Evolutionary conservation across 2,329 filamentous ascomycete species (phyloP).

Genomic region (Phoma sp.): DNA sequence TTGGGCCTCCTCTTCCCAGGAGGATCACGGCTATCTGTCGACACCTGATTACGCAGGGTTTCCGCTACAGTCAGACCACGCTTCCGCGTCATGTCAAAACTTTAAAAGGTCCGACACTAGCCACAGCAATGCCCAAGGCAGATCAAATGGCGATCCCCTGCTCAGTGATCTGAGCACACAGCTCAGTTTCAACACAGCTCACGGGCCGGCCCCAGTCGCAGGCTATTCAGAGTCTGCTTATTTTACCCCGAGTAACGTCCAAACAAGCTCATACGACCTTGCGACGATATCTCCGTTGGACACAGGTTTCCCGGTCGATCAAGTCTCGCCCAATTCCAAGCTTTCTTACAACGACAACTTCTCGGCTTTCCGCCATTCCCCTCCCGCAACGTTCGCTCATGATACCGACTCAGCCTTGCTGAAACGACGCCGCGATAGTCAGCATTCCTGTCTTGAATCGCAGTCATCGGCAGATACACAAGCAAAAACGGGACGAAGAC

Average conservation of each 20-base stretch:
- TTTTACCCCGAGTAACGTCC: slow-evolving; percentile 12
- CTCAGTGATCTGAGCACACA: too few relatives aligned
- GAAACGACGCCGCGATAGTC: slow-evolving; percentile 11
- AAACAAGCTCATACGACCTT: background rate
- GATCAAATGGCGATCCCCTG: too few relatives aligned
- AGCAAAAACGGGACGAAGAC: slow-evolving; percentile 15
- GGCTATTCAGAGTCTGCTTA: slow-evolving; percentile 1
- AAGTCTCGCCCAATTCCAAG: slow-evolving; percentile 1
- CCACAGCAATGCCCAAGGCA: background rate
- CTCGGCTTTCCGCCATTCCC: too few relatives aligned
- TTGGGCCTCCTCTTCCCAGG: slow-evolving; percentile 2
- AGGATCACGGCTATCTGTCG: background rate
- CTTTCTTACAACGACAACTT: too few relatives aligned
- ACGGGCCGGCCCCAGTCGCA: background rate
- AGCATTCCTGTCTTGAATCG: slow-evolving; percentile 1
- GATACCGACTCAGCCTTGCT: background rate
- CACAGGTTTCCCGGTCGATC: slow-evolving; percentile 14
- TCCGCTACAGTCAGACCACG: background rate
- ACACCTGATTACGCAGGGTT: slow-evolving; percentile 1
- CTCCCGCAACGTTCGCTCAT: background rate
- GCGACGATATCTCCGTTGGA: slow-evolving; percentile 16
- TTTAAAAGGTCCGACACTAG: background rate
- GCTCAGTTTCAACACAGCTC: background rate
- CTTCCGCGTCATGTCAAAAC: background rate
- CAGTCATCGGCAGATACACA: slow-evolving; percentile 3